Conservation (phyloP, 2,329 filamentous ascomycete genomes). For the Didymella exigua region DNA sequence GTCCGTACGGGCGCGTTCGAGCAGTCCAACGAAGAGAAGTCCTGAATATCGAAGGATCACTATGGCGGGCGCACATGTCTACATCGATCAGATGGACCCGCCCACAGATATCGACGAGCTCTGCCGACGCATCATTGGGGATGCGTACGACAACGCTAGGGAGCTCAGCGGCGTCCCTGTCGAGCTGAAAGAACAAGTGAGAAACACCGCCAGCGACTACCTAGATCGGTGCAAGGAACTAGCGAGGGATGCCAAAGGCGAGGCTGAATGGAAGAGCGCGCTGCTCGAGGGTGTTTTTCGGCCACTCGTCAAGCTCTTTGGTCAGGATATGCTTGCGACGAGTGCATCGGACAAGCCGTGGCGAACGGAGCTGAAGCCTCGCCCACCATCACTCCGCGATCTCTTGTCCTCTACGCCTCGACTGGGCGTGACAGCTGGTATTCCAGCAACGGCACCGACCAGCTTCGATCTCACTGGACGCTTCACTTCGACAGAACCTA, state of each 20-base stretch:
- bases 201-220: neutral
- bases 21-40: conserved; percentile 3
- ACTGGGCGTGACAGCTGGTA: neutral
- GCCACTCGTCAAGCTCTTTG: neutral
- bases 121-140: neutral
- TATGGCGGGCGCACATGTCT: conserved; percentile 1
- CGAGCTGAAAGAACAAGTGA: neutral
- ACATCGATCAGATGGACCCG: conserved; percentile 1
- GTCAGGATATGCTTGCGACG: neutral
- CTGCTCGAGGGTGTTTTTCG: neutral
- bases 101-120: neutral
- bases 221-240: neutral
- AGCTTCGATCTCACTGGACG: neutral
- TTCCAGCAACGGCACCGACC: neutral
- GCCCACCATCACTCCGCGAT: neutral
- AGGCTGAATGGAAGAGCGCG: conserved; percentile 4
- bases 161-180: neutral
- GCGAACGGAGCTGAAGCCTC: conserved; percentile 4
- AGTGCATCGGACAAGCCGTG: conserved; percentile 5
- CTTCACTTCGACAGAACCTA: neutral
- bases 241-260: conserved; percentile 1
- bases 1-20: neutral
- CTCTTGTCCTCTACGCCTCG: neutral
- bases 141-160: neutral
- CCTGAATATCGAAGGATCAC: neutral